Evolutionary conservation across 805 yeast species (phyloP).

Genomic region (Hanseniaspora thailandica): DNA sequence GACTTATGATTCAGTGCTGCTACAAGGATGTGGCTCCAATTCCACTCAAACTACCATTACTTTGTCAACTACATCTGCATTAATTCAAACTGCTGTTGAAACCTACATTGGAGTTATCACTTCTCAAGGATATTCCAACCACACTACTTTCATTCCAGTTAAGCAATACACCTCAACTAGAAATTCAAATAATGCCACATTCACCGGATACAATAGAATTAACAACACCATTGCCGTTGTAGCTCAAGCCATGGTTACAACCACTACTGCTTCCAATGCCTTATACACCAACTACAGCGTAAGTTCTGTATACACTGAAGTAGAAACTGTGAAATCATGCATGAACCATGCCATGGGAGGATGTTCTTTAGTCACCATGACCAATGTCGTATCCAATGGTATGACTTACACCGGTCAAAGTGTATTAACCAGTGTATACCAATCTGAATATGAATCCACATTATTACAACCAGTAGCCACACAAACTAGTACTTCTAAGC

Average conservation of each 20-base stretch:
- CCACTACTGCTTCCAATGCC: neutral
- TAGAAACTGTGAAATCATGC: conserved; percentile 15
- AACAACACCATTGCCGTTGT: conserved; percentile 5
- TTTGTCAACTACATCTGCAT: neutral
- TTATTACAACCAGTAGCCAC: neutral
- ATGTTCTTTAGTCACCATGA: neutral
- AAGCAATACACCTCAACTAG: neutral
- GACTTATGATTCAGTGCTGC: conserved; percentile 18
- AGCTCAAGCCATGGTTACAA: conserved; percentile 1
- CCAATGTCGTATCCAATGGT: conserved; percentile 1
- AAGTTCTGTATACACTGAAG: conserved; percentile 1
- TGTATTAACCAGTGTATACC: neutral
- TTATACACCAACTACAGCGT: neutral
- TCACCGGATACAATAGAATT: neutral
- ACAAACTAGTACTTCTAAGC: neutral
- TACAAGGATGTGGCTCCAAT: conserved; percentile 18
- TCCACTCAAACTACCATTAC: neutral
- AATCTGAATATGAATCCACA: neutral
- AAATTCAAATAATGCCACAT: neutral
- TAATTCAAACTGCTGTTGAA: conserved; percentile 1
- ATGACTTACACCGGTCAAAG: neutral
- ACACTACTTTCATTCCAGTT: conserved; percentile 11
- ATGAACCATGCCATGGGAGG: conserved; percentile 12
- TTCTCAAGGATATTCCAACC: neutral
- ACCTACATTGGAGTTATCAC: conserved; percentile 9